Evolutionary conservation across 2,329 filamentous ascomycete species (phyloP), one percentile per base, ranked within the genome.

Genomic region (Aspergillus arachidicola): DNA sequence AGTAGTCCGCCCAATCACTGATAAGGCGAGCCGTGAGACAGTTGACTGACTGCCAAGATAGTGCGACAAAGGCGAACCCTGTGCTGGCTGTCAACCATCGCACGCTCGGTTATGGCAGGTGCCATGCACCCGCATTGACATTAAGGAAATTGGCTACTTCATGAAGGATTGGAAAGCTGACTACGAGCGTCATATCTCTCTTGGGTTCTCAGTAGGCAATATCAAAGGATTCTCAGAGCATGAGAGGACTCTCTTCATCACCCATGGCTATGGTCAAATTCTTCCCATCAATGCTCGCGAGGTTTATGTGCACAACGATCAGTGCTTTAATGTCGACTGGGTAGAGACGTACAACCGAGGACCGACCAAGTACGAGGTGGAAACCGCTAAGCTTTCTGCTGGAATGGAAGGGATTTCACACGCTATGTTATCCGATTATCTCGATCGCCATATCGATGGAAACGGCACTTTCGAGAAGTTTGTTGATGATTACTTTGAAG

Each of bases 111-210:
- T 98, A 58, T 98, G 94, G 94, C 94, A 97, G 81, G 94, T 98
- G 51, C 94, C 94, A 65, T 98, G 94, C 84, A 98, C 94, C 46
- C 91, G 94, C 66, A 97, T 97, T 74, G 94, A 97, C 79, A 98
- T 98, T 84, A 97, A 97, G 86, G 94, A 98, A 73, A 96, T 98
- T 73, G 92, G 89, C 50, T 97, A 96, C 80, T 98, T 98, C 84
- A 95, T 97, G 92, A 97, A 97, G 84, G 94, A 97, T 79, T 98
- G 94, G 94, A 96, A 94, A 81, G 94, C 93, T 51, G 94, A 98
- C 78, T 97, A 95, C 73, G 93, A 97, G 81, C 90, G 93, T 71
- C 94, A 97, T 76, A 87, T 95, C 70, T 91, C 88, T 67, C 88
- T 92, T 62, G 92, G 92, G 60, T 93, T 97, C 76, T 96, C 93